Evolutionary conservation across 352 stramenopile genomes (phyloP).

Genomic region (Globisporangium nagaii): DNA sequence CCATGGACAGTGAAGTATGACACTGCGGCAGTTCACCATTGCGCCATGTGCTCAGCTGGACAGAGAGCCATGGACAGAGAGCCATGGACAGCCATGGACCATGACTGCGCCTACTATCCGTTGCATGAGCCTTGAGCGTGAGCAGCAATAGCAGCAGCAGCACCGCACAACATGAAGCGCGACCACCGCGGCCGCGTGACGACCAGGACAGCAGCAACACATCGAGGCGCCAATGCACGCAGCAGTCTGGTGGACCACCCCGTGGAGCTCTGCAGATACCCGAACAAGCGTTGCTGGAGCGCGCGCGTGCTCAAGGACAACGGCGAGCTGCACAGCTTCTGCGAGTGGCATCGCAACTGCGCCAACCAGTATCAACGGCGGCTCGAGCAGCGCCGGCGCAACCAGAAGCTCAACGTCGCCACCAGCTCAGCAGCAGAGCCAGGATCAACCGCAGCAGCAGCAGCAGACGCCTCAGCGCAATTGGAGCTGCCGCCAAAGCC

Average conservation of each 20-base stretch:
- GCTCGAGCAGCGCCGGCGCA: slow-evolving; percentile 38
- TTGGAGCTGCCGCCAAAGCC: background rate
- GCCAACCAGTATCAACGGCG: slow-evolving; percentile 77
- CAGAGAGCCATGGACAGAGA: background rate
- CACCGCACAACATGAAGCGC: background rate
- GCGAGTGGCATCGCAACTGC: slow-evolving; percentile 59
- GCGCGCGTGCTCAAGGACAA: slow-evolving; percentile 65
- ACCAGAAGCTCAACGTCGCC: slow-evolving; percentile 21
- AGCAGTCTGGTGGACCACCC: background rate
- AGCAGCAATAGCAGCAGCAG: background rate
- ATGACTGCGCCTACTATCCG: background rate
- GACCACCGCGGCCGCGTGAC: slow-evolving; percentile 1
- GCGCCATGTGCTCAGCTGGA: no score
- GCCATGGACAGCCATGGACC: background rate
- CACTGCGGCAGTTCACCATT: slow-evolving; percentile 1
- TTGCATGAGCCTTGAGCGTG: background rate
- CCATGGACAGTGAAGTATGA: slow-evolving; percentile 6
- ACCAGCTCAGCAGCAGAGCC: background rate
- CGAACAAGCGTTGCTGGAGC: slow-evolving; percentile 64
- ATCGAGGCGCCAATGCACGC: background rate
- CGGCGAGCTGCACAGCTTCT: slow-evolving; percentile 69
- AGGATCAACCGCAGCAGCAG: slow-evolving; percentile 8
- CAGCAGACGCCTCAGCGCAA: background rate
- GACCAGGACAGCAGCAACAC: background rate
- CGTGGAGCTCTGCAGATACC: slow-evolving; percentile 49